Evolutionary conservation across 2,329 filamentous ascomycete genomes (phyloP).

Genomic region (Teratosphaeria pseudoeucalypti): DNA sequence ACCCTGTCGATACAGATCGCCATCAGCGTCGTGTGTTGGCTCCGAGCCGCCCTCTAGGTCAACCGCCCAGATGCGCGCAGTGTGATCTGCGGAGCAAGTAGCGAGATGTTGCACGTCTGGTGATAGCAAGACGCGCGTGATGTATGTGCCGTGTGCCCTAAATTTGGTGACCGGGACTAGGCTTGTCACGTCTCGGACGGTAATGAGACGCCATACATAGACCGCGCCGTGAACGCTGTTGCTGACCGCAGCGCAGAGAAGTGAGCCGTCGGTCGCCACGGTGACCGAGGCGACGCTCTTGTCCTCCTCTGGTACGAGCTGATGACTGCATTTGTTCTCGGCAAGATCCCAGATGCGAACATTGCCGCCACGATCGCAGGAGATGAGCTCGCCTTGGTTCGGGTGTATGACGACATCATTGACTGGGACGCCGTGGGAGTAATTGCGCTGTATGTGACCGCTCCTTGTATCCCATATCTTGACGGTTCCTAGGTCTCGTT

Average conservation of each 20-base stretch:
- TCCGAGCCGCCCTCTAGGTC: slow-evolving; percentile 41
- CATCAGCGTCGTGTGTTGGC: neutral
- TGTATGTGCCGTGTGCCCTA: slow-evolving; percentile 82
- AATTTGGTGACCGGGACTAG: slow-evolving; percentile 83
- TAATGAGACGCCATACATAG: slow-evolving; percentile 91
- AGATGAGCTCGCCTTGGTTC: slow-evolving; percentile 96
- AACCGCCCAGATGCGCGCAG: slow-evolving; percentile 93
- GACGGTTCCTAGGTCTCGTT: slow-evolving; percentile 48
- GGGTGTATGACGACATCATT: slow-evolving; percentile 99
- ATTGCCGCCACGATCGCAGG: slow-evolving; percentile 84
- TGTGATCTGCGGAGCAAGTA: slow-evolving; percentile 88
- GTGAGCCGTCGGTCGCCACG: slow-evolving; percentile 83
- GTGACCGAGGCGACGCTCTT: slow-evolving; percentile 90
- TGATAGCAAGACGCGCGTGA: slow-evolving; percentile 81
- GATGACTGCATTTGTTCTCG: slow-evolving; percentile 93
- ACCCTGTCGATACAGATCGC: slow-evolving; percentile 14
- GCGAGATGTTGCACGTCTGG: slow-evolving; percentile 90
- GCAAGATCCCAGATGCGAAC: slow-evolving; percentile 93
- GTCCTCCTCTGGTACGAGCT: slow-evolving; percentile 92
- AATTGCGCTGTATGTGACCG: slow-evolving; percentile 82
- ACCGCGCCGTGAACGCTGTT: slow-evolving; percentile 87
- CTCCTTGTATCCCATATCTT: slow-evolving; percentile 93
- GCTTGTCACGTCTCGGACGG: slow-evolving; percentile 69
- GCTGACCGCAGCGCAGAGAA: slow-evolving; percentile 68
- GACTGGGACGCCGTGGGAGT: slow-evolving; percentile 76